Percentiles rank a stretch among this genome's conserved stretches.
phyloP scores from a whole-genome alignment of 805 yeast genomes.

The Scheffersomyces amazonensis region DNA sequence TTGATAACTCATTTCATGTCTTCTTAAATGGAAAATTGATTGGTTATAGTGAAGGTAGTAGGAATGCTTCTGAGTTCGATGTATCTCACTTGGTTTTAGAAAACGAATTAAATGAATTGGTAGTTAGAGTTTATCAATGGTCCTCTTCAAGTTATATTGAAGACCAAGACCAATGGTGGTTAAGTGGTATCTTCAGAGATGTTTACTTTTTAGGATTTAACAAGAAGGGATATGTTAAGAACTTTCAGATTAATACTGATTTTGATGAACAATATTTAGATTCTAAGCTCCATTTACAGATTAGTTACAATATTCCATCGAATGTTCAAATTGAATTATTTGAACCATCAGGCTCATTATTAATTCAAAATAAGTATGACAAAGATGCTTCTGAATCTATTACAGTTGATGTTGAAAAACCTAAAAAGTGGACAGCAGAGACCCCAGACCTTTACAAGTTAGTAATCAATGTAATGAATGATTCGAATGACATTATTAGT shows the following conservation, averaged over 20 bases:
- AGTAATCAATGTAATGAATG: conserved; percentile 8
- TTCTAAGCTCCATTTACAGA: conserved; percentile 4
- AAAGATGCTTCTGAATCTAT: background rate
- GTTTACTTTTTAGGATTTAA: conserved; percentile 23
- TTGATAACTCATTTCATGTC: conserved; percentile 30
- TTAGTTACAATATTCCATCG: conserved; percentile 1
- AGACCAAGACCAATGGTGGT: conserved; percentile 41
- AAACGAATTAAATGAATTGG: conserved; percentile 8
- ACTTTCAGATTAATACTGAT: conserved; percentile 19
- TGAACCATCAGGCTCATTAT: background rate
- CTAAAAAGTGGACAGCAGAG: conserved; percentile 33
- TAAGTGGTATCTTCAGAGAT: conserved; percentile 37
- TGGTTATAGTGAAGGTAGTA: conserved; percentile 29
- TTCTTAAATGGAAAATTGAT: conserved; percentile 26
- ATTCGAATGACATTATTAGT: conserved; percentile 7
- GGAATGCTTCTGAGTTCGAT: conserved; percentile 31
- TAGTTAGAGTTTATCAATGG: conserved; percentile 30
- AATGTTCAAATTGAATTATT: background rate
- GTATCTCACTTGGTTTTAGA: conserved; percentile 10
- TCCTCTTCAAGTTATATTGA: conserved; percentile 29
- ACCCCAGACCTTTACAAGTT: conserved; percentile 23
- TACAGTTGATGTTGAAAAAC: conserved; percentile 9
- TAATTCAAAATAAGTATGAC: background rate
- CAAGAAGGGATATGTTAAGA: conserved; percentile 23
- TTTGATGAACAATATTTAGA: conserved; percentile 10